These are phyloP conservation scores for Penicillium sp. DNA, from an alignment of 2,329 filamentous ascomycete genomes.

Conservation along the genomic window DNA sequence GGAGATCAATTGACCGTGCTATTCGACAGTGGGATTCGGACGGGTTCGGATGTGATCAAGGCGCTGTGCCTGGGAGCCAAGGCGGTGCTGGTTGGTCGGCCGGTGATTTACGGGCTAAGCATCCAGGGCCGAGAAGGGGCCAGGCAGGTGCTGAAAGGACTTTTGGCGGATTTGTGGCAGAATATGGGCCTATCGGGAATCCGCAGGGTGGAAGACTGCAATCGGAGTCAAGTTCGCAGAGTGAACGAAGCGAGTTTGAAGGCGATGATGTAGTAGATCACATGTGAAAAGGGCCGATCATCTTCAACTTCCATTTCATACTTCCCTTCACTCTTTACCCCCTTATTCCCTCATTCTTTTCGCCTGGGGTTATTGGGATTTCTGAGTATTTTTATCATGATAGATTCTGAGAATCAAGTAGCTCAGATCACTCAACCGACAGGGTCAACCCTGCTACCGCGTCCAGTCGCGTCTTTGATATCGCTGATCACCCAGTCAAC, in stretches of 20 bases:
- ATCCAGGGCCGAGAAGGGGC: conserved; percentile 59
- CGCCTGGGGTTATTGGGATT: too few relatives aligned
- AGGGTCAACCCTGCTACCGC: conserved; percentile 44
- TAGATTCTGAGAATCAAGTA: background rate
- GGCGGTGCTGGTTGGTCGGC: conserved; percentile 59
- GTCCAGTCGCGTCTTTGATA: conserved; percentile 46
- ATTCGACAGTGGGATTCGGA: conserved; percentile 55
- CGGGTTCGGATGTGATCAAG: conserved; percentile 54
- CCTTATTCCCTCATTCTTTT: too few relatives aligned
- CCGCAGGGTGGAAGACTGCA: conserved; percentile 36
- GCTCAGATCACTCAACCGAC: conserved; percentile 2
- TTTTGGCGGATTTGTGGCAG: conserved; percentile 57
- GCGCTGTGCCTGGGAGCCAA: conserved; percentile 58
- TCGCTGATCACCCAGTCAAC: conserved; percentile 48
- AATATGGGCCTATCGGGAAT: conserved; percentile 59
- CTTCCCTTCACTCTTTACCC: background rate
- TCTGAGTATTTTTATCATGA: background rate
- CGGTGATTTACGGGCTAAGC: conserved; percentile 60
- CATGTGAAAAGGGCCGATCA: conserved; percentile 5
- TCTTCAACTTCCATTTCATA: background rate
- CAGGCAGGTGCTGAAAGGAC: conserved; percentile 51
- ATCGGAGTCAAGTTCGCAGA: conserved; percentile 34
- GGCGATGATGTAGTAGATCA: conserved; percentile 32
- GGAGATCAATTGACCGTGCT: conserved; percentile 49
- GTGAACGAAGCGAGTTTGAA: conserved; percentile 38